A percentile compares a stretch with the other conserved stretches of the same genome.
Conservation (phyloP, 176 grass and related monocot species). For the Cenchrus fungigraminus region DNA sequence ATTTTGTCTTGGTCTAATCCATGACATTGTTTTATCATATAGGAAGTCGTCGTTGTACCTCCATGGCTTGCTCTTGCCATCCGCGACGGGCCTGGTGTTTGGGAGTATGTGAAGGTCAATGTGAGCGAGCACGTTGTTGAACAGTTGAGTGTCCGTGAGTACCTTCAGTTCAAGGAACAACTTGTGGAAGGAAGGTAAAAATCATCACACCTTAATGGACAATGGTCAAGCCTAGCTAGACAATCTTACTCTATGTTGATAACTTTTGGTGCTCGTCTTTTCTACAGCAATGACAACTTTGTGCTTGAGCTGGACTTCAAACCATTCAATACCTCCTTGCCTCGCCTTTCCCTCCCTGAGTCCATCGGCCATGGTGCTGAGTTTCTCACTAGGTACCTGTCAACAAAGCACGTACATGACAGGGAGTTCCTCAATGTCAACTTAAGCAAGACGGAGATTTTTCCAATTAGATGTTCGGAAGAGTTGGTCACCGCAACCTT, state of each 20-base stretch:
- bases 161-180: slow-evolving; percentile 98
- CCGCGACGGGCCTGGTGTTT: slow-evolving; percentile 90
- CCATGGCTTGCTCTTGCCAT: slow-evolving; percentile 94
- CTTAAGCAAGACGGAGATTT: no score
- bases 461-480: no score
- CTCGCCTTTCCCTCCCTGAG: slow-evolving; percentile 83
- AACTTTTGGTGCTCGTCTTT: background rate
- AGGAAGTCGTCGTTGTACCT: slow-evolving; percentile 89
- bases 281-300: slow-evolving; percentile 65
- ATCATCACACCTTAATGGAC: background rate
- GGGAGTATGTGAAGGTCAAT: slow-evolving; percentile 86
- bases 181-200: slow-evolving; percentile 80
- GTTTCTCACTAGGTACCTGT: slow-evolving; percentile 97
- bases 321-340: slow-evolving; percentile 97
- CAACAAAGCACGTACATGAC: slow-evolving; percentile 58
- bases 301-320: slow-evolving; percentile 94
- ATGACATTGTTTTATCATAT: background rate
- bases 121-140: slow-evolving; percentile 89
- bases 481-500: no score
- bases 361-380: slow-evolving; percentile 98
- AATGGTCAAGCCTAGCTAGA: background rate
- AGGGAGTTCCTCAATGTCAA: slow-evolving; percentile 38
- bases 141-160: slow-evolving; percentile 85
- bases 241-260: no score
- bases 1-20: no score